These are phyloP conservation scores for Aspergillus caelatus DNA, from an alignment of 2,329 filamentous ascomycete genomes.

Conservation along the genomic window DNA sequence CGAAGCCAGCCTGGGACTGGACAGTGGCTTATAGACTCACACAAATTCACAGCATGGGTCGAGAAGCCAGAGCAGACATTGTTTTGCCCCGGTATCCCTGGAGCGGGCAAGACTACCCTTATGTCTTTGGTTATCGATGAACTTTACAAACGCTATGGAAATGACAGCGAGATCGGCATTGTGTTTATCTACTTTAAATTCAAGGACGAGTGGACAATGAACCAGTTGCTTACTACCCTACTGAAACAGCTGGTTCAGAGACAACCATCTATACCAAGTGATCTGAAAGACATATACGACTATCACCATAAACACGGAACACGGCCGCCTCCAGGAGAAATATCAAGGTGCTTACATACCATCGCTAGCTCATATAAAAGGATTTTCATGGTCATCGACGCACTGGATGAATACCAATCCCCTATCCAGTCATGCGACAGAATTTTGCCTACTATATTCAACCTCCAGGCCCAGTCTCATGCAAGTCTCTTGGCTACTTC, in stretches of 20 bases:
- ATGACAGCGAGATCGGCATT: not conserved
- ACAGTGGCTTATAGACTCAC: not conserved
- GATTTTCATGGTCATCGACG: not conserved
- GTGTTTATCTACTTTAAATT: not conserved
- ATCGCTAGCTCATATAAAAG: not conserved
- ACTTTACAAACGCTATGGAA: not conserved
- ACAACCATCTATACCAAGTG: not conserved
- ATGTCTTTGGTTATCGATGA: slow-evolving; percentile 14
- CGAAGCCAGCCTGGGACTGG: not conserved
- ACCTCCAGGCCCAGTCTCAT: not conserved
- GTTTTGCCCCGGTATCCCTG: slow-evolving; percentile 21
- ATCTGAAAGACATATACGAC: not conserved
- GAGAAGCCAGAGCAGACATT: slow-evolving; percentile 7
- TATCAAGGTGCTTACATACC: not conserved
- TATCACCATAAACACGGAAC: not conserved
- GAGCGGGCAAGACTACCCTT: slow-evolving; percentile 23
- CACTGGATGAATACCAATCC: not conserved
- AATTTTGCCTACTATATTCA: not conserved
- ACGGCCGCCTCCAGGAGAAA: not conserved
- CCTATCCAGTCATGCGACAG: not conserved
- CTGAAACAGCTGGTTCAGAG: not conserved
- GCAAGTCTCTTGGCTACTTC: not conserved
- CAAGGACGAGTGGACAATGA: not conserved
- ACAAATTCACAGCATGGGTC: not conserved
- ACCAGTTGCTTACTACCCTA: not conserved